These are phyloP conservation scores for Coemansia sp. DNA, from an alignment of 192 early-diverging fungal species.

Conservation along the genomic window DNA sequence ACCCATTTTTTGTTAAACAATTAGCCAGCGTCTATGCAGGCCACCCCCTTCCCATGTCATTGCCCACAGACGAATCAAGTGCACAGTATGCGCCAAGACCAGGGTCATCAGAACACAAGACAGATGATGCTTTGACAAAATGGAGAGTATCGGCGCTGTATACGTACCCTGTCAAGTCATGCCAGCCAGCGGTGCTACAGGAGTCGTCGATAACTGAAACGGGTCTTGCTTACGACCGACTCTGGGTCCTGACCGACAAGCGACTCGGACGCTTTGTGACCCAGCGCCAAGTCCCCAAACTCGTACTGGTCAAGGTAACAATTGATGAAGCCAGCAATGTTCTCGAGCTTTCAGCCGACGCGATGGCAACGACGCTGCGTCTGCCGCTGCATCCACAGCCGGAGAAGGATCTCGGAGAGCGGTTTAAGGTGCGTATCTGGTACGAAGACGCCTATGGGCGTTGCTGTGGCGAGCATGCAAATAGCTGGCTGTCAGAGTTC, in stretches of 20 bases:
- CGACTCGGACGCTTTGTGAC: constrained; percentile 38
- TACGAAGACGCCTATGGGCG: constrained; percentile 40
- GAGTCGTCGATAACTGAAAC: constrained; percentile 19
- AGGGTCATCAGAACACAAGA: not conserved
- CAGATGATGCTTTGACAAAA: not conserved
- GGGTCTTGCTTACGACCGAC: constrained; percentile 45
- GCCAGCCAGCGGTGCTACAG: constrained; percentile 14
- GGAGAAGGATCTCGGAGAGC: constrained; percentile 10
- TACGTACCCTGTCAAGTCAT: constrained; percentile 51
- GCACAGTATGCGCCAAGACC: constrained; percentile 2
- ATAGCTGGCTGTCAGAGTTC: constrained; percentile 31
- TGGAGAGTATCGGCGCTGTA: constrained; percentile 38
- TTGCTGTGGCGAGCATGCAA: constrained; percentile 26
- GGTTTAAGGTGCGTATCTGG: constrained; percentile 34
- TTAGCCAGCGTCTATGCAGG: not conserved
- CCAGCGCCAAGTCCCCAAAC: constrained; percentile 33
- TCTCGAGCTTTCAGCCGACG: constrained; percentile 22
- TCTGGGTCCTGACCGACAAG: constrained; percentile 43
- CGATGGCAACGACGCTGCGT: constrained; percentile 18
- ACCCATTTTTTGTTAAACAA: not conserved
- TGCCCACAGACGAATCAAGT: not conserved
- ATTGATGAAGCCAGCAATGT: constrained; percentile 10
- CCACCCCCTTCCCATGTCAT: not conserved
- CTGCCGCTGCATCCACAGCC: constrained; percentile 34
- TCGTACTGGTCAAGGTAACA: constrained; percentile 24